These are phyloP conservation scores for Gentiana macrophylla DNA, from an alignment of 257 asterid species.

Conservation along the genomic window DNA sequence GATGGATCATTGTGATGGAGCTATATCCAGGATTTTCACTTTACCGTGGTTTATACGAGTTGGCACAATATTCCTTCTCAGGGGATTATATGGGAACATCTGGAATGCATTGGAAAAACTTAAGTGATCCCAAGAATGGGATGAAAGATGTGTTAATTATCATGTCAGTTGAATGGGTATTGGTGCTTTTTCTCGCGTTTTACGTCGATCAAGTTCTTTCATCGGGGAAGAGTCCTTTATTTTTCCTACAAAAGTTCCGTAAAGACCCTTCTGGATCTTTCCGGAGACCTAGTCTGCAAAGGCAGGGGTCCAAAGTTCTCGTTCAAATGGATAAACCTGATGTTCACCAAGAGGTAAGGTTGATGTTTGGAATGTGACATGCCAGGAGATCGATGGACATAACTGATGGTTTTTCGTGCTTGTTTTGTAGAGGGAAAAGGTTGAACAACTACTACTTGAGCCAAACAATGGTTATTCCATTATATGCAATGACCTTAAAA, in stretches of 20 bases:
- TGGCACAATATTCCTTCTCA: slow-evolving; percentile 57
- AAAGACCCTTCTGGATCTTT: slow-evolving; percentile 44
- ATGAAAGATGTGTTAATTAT: slow-evolving; percentile 63
- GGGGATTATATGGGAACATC: slow-evolving; percentile 74
- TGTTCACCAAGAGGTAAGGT: slow-evolving; percentile 71
- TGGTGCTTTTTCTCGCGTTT: slow-evolving; percentile 64
- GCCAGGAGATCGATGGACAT: neutral
- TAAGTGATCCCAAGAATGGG: slow-evolving; percentile 57
- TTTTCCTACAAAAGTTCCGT: slow-evolving; percentile 33
- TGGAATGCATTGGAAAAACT: slow-evolving; percentile 89
- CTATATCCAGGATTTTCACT: slow-evolving; percentile 89
- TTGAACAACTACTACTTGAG: slow-evolving; percentile 62
- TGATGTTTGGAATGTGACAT: slow-evolving; percentile 7
- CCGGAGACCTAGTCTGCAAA: slow-evolving; percentile 51
- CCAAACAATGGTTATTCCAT: slow-evolving; percentile 50
- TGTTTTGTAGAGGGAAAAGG: slow-evolving; percentile 67
- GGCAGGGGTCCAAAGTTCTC: slow-evolving; percentile 64
- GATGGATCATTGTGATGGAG: slow-evolving; percentile 74
- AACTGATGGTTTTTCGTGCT: slow-evolving; percentile 16
- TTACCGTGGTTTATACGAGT: slow-evolving; percentile 78
- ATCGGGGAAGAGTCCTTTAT: slow-evolving; percentile 64
- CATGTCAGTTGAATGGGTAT: slow-evolving; percentile 69
- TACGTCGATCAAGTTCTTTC: slow-evolving; percentile 59
- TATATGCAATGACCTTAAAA: slow-evolving; percentile 69
- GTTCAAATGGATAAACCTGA: slow-evolving; percentile 73